These are phyloP conservation scores for Spiraea crenata DNA, from an alignment of 331 rosid genomes.

Conservation along the genomic window DNA sequence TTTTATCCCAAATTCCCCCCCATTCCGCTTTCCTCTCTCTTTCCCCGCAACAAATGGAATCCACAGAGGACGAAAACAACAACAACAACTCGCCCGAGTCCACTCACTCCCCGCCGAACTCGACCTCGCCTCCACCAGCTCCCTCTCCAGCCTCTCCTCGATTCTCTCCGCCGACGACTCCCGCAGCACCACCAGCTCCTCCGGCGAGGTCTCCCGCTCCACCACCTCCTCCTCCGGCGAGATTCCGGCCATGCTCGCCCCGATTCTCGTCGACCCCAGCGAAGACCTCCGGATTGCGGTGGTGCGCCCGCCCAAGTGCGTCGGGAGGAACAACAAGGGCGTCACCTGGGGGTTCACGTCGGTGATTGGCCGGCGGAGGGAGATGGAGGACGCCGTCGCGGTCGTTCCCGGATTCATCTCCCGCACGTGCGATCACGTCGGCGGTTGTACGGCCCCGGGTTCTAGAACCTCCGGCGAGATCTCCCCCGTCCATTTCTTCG, in stretches of 20 bases:
- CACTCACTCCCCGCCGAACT: constrained; percentile 33
- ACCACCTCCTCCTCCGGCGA: constrained; percentile 59
- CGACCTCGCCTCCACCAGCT: constrained; percentile 30
- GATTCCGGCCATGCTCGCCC: constrained; percentile 29
- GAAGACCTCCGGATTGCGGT: neutral
- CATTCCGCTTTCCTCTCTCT: neutral
- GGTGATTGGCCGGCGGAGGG: constrained; percentile 73
- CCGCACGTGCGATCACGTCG: constrained; percentile 58
- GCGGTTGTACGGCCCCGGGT: constrained; percentile 74
- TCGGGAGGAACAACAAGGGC: constrained; percentile 60
- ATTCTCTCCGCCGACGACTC: constrained; percentile 36
- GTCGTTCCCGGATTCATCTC: constrained; percentile 67
- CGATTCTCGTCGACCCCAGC: constrained; percentile 8
- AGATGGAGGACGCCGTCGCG: constrained; percentile 88
- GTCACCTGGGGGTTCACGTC: constrained; percentile 67
- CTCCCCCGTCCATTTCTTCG: constrained; percentile 77
- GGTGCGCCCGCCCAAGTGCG: constrained; percentile 53
- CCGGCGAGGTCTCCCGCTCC: constrained; percentile 50
- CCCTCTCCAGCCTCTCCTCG: constrained; percentile 33
- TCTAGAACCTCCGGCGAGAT: constrained; percentile 64
- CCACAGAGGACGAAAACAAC: constrained; percentile 33
- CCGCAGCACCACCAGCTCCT: constrained; percentile 48
- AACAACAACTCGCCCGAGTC: constrained; percentile 36
- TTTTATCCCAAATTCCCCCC: constrained; percentile 35
- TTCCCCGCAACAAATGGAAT: constrained; percentile 19